Base-by-base conservation (phyloP, 768 basidiomycete species). In the Psilocybe cubensis region DNA sequence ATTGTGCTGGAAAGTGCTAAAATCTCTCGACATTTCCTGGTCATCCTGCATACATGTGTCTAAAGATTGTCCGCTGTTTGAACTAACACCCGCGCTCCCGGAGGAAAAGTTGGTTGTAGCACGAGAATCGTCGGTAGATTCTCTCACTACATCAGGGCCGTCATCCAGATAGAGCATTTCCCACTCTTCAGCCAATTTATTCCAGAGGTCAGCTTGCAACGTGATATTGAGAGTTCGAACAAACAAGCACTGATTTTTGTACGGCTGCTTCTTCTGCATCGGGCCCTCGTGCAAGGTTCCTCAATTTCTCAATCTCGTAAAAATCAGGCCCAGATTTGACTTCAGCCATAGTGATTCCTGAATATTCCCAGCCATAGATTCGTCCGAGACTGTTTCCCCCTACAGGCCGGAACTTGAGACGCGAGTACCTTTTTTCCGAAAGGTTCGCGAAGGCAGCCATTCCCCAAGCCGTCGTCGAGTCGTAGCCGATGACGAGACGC, bases 381-480 rank as follows among this genome's bases (percentile, higher is more conserved):
- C 12, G 40, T 11, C 31, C 48, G 5, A 21, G 17, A 27, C 31
- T 28, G 18, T 23, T 27, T 7, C 33, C 46, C 1, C 45, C 38
- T n/a, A 23, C 35, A 5, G 45, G 51, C 21, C 44, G 14, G 41
- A 61, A 61, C 31, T 27, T 48, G 5, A 61, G 52, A 1, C 31
- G 50, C 17, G 47, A 53, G 5, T 12, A 20, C 17, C 43, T 57
- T 8, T 31, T 21, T 33, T 49, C 24, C 12, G 50, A 41, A 1
- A 31, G n/a, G 38, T 61, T 54, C 4, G 54, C 29, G 21, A 63
- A 61, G 9, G 62, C 56, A 11, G 60, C 65, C 27, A 66, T 58
- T 7, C 65, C 65, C 65, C 65, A 66, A 18, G 62, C 35, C 3
- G 55, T 20, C 3, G 60, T 53, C 20, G 60, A 58, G 38, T 63